Evolutionary conservation across 306 rosid species (phyloP), one percentile per base, ranked within the genome.

Genomic region (Urtica urens): DNA sequence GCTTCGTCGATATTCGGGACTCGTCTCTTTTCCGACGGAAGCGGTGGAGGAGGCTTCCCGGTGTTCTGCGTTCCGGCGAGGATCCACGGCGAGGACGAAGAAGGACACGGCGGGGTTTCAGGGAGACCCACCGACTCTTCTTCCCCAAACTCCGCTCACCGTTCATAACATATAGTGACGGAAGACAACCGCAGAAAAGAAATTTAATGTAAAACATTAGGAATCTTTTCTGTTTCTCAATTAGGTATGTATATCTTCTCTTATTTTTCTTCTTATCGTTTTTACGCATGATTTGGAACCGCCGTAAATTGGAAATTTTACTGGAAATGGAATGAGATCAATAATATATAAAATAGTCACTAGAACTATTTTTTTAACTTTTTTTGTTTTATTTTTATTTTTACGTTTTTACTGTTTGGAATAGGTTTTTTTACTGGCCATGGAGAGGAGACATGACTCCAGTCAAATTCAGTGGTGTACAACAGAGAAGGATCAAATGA

Each of bases 51-150:
- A n/a, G 76, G 74, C 6, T 55, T 67, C 38, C 53, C 69, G 3
- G 76, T 61, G 9, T 76, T 81, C 60, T 49, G 78, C 65, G 62
- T 73, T 71, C 82, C 67, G 9, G 63, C 80, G 5, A 70, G 76
- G 25, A 71, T 77, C 49, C 83, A 75, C 48, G 74, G 80, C 0
- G 76, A 68, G 18, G 75, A 74, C 18, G 83, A 74, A 10, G 72
- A 73, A 23, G 79, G 68, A 3, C 62, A 63, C 33, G 79, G 68
- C 2, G 64, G 65, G 34, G 71, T 59, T 62, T 51, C 80, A 0
- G 75, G 63, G 18, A 72, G 76, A 38, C 73, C 64, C 5, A 59
- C 87, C 24, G 71, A 83, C 12, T 48, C 82, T 44, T 73, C 87
- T 63, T 58, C 72, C 28, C 66, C 80, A 33, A 78, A 72, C 62